phyloP scores from a whole-genome alignment of 148 eudicot species.

The Cornus florida region DNA sequence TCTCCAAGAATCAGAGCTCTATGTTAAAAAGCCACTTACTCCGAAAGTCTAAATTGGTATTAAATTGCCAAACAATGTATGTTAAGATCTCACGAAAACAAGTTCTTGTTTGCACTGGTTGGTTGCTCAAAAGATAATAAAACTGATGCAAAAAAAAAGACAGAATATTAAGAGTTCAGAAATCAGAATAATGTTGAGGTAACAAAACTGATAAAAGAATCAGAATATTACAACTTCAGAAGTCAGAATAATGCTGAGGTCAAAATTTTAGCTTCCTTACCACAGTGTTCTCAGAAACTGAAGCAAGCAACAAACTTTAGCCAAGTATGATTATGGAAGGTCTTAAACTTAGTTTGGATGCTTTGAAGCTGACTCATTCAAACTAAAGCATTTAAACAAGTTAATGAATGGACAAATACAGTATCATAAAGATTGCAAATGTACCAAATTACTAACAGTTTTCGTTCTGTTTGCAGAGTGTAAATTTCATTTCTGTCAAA shows the following conservation, averaged over 20 bases:
- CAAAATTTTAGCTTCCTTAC: no score
- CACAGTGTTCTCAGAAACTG: no score
- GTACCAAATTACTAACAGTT: constrained; percentile 11
- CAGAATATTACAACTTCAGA: no score
- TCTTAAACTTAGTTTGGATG: background rate
- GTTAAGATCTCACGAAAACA: background rate
- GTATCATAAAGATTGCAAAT: no score
- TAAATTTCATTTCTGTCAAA: constrained; percentile 45
- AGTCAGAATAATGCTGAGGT: no score
- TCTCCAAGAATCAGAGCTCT: background rate
- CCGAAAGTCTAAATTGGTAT: background rate
- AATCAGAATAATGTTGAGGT: no score
- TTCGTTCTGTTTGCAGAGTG: constrained; percentile 23
- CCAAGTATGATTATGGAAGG: background rate
- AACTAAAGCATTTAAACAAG: background rate
- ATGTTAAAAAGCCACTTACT: no score
- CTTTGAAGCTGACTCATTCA: background rate
- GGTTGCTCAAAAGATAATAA: background rate
- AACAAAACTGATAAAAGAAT: no score
- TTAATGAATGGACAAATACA: no score
- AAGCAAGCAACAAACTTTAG: background rate
- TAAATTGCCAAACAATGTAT: no score
- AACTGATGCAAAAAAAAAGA: no score
- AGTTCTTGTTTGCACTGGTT: background rate
- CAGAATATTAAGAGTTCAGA: no score